Evolutionary conservation across 148 eudicot genomes (phyloP).

Genomic region (Mesembryanthemum crystallinum): DNA sequence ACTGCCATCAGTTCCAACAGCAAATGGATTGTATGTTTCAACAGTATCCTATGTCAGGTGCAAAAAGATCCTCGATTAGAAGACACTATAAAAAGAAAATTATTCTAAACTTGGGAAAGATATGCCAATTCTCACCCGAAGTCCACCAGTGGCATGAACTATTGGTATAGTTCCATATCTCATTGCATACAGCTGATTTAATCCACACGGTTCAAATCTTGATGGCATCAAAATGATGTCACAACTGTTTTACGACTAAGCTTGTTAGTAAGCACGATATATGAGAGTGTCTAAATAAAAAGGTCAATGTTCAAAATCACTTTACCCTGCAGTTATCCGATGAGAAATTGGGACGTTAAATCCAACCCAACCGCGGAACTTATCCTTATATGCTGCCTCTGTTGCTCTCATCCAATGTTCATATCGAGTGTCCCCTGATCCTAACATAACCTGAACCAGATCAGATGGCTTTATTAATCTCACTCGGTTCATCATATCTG

Average conservation of each 20-base stretch:
- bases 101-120: not conserved
- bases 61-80: not conserved
- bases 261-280: constrained; percentile 7
- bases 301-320: not conserved
- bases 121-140: constrained; percentile 52
- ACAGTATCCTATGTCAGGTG: constrained; percentile 73
- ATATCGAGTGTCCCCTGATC: constrained; percentile 77
- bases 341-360: constrained; percentile 94
- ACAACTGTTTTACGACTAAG: constrained; percentile 50
- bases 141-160: constrained; percentile 93
- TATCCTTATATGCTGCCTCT: constrained; percentile 60
- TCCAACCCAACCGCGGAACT: constrained; percentile 95
- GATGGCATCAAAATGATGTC: constrained; percentile 97
- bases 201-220: constrained; percentile 98
- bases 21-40: constrained; percentile 77
- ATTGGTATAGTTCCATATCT: constrained; percentile 94
- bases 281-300: not conserved
- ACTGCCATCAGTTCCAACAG: constrained; percentile 45
- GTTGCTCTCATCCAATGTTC: constrained; percentile 93
- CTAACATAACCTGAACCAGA: constrained; percentile 82
- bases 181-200: constrained; percentile 97
- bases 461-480: not conserved
- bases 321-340: constrained; percentile 92
- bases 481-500: not conserved
- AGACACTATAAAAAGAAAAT: not conserved